phyloP scores from a whole-genome alignment of 192 early-diverging fungal genomes.

The Umbelopsis ramanniana region DNA sequence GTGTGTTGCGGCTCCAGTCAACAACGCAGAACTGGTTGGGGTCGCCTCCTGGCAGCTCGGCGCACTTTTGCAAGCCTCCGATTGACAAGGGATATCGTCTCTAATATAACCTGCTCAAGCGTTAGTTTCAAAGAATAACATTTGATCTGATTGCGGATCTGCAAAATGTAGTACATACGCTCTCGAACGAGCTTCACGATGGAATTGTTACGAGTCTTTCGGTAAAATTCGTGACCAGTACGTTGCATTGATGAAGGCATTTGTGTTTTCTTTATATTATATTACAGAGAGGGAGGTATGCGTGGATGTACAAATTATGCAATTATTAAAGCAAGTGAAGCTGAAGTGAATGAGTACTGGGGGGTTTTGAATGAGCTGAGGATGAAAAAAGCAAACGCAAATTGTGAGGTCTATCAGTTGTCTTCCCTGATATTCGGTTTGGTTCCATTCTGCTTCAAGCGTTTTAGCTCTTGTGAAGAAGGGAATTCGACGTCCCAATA shows the following conservation, averaged over 20 bases:
- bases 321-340: not conserved
- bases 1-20: constrained; percentile 41
- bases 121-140: not conserved
- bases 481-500: constrained; percentile 15
- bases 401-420: not conserved
- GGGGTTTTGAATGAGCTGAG: not conserved
- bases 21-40: constrained; percentile 37
- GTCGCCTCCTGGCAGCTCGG: constrained; percentile 39
- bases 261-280: not conserved
- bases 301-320: not conserved
- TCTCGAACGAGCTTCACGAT: constrained; percentile 59
- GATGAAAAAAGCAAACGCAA: not conserved
- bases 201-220: constrained; percentile 54
- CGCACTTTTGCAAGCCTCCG: constrained; percentile 42
- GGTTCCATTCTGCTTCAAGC: not conserved
- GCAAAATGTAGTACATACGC: constrained; percentile 37
- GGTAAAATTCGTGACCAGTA: constrained; percentile 38
- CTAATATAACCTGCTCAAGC: constrained; percentile 54
- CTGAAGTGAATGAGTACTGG: not conserved
- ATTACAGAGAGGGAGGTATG: not conserved
- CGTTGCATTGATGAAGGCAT: constrained; percentile 7
- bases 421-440: not conserved
- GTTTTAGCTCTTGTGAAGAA: constrained; percentile 3
- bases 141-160: not conserved
- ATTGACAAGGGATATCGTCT: constrained; percentile 60